phyloP scores from a whole-genome alignment of 495 filamentous ascomycete genomes.

The Trichoderma virens region DNA sequence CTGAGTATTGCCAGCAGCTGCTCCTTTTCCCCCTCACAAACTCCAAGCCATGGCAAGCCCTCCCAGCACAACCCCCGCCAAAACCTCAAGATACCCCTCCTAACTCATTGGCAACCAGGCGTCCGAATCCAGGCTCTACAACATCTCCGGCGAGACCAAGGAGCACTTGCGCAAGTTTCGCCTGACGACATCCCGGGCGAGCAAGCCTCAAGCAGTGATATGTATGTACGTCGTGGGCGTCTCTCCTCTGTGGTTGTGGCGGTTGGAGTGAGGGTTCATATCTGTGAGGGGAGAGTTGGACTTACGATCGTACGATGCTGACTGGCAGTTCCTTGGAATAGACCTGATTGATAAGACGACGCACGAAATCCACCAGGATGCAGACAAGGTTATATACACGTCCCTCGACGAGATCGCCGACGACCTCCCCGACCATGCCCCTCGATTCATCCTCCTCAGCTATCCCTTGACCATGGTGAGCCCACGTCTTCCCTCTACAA shows the following conservation, averaged over 20 bases:
- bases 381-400: constrained; percentile 62
- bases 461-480: constrained; percentile 78
- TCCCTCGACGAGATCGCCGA: constrained; percentile 72
- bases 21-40: neutral
- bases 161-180: constrained; percentile 88
- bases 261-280: neutral
- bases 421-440: constrained; percentile 86
- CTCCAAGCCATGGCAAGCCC: neutral
- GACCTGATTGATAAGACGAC: constrained; percentile 80
- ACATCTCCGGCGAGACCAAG: constrained; percentile 82
- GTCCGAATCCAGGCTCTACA: constrained; percentile 85
- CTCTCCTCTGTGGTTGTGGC: neutral
- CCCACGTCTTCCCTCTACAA: neutral
- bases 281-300: too few species aligned
- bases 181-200: constrained; percentile 79
- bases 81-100: neutral
- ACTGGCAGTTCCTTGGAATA: constrained; percentile 23
- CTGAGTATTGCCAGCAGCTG: neutral
- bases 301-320: constrained; percentile 11
- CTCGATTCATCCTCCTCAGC: constrained; percentile 81
- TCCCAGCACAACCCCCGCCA: neutral
- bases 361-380: constrained; percentile 77
- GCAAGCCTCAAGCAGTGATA: constrained; percentile 80
- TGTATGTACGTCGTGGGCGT: constrained; percentile 56
- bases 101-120: constrained; percentile 30